These are phyloP conservation scores for Triangularia setosa DNA, from an alignment of 2,329 filamentous ascomycete genomes.

Conservation along the genomic window DNA sequence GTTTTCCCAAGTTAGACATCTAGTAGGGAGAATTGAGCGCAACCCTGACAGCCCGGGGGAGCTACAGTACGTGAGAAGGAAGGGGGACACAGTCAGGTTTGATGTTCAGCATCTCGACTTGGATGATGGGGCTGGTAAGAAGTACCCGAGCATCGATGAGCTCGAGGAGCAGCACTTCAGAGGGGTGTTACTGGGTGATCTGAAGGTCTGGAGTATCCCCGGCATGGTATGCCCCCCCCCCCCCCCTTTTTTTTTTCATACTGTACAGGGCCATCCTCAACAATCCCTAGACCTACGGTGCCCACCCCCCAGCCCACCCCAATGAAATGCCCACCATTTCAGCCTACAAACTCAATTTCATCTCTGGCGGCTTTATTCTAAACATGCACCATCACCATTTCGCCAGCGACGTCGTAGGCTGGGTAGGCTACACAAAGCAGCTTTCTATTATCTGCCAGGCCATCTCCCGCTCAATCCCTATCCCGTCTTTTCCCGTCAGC, in stretches of 20 bases:
- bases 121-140: conserved; percentile 15
- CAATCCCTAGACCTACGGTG: conserved; percentile 19
- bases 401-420: conserved; percentile 40
- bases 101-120: conserved; percentile 29
- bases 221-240: conserved; percentile 12
- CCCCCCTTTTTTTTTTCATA: neutral
- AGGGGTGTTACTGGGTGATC: conserved; percentile 18
- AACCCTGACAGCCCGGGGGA: conserved; percentile 29
- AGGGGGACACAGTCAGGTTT: conserved; percentile 28
- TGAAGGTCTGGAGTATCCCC: conserved; percentile 12
- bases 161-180: conserved; percentile 26
- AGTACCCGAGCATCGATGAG: conserved; percentile 22
- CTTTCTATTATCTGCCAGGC: conserved; percentile 40
- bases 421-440: conserved; percentile 35
- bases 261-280: neutral
- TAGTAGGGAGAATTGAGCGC: conserved; percentile 37
- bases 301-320: conserved; percentile 35
- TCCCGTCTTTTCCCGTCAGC: conserved; percentile 33
- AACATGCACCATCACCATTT: conserved; percentile 42
- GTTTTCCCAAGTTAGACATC: conserved; percentile 27
- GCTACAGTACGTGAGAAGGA: neutral
- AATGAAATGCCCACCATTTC: conserved; percentile 31
- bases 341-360: conserved; percentile 38
- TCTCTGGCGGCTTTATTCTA: conserved; percentile 39
- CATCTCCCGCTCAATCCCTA: conserved; percentile 22